phyloP scores from a whole-genome alignment of 1,284 basidiomycete species.

The Cutaneotrichosporon spelunceum region DNA sequence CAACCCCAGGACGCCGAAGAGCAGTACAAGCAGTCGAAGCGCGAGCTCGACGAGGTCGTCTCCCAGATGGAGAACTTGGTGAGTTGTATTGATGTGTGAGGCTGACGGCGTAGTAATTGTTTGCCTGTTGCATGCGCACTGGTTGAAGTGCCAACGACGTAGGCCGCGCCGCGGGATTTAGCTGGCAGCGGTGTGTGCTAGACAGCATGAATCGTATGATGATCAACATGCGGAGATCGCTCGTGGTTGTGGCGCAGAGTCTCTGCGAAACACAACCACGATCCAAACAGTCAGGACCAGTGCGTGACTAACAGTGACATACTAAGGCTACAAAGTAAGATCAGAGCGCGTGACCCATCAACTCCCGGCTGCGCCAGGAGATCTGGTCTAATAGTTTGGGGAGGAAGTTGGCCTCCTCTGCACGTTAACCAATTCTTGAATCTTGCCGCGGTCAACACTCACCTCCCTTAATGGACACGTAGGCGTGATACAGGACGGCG shows the following conservation, averaged over 20 bases:
- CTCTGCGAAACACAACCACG: neutral
- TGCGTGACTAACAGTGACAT: neutral
- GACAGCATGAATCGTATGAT: conserved; percentile 17
- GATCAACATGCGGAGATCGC: neutral
- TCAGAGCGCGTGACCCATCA: neutral
- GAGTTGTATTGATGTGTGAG: conserved; percentile 16
- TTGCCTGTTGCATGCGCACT: conserved; percentile 3
- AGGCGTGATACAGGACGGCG: conserved; percentile 38
- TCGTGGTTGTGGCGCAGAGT: neutral
- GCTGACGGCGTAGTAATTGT: conserved; percentile 11
- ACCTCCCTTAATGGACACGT: conserved; percentile 36
- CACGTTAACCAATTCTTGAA: neutral
- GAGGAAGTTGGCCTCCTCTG: conserved; percentile 43
- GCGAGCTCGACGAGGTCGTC: conserved; percentile 84
- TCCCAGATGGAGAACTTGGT: conserved; percentile 71
- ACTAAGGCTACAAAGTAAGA: neutral
- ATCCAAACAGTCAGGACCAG: neutral
- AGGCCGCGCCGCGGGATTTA: conserved; percentile 4
- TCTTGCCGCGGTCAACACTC: conserved; percentile 15
- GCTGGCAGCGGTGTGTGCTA: conserved; percentile 7
- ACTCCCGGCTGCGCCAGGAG: conserved; percentile 19
- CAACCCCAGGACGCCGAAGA: conserved; percentile 63
- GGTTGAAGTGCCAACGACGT: conserved; percentile 8
- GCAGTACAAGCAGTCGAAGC: conserved; percentile 74
- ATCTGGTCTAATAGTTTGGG: conserved; percentile 33